These are phyloP conservation scores for Lipomyces starkeyi DNA, from an alignment of 805 yeast genomes.

Conservation along the genomic window DNA sequence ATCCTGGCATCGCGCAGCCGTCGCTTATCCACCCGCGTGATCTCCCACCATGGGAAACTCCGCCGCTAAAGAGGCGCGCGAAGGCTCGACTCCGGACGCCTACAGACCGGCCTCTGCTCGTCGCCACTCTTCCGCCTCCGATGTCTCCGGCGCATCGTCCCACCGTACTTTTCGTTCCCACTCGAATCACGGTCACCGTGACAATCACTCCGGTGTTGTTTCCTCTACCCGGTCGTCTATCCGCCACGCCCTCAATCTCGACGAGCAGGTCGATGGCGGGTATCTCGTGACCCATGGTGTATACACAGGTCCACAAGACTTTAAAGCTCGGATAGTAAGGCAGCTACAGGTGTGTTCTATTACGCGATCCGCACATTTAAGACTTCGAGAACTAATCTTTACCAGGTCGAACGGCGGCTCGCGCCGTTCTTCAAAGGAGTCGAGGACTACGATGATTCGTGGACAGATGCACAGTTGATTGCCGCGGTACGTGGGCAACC, in stretches of 20 bases:
- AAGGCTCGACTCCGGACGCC: constrained; percentile 9
- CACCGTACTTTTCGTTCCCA: constrained; percentile 7
- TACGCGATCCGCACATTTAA: neutral
- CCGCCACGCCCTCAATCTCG: constrained; percentile 32
- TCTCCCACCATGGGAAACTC: constrained; percentile 43
- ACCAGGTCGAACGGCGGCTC: constrained; percentile 61
- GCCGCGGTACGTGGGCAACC: constrained; percentile 47
- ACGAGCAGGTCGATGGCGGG: constrained; percentile 82
- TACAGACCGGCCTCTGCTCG: neutral
- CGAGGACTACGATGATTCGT: constrained; percentile 72
- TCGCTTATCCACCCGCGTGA: constrained; percentile 2
- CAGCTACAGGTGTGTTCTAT: constrained; percentile 54
- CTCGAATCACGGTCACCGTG: constrained; percentile 4
- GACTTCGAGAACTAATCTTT: neutral
- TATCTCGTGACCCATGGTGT: constrained; percentile 90
- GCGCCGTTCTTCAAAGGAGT: constrained; percentile 93
- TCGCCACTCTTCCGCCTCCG: constrained; percentile 19
- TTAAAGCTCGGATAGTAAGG: constrained; percentile 73
- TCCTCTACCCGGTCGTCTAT: constrained; percentile 27
- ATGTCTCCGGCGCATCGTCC: neutral
- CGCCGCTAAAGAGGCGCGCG: constrained; percentile 41
- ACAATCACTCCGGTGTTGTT: constrained; percentile 2
- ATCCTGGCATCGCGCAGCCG: neutral
- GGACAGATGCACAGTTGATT: constrained; percentile 75
- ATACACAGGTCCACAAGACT: constrained; percentile 77